A percentile compares a stretch with the other conserved stretches of the same genome.
Conservation (phyloP, 2,329 filamentous ascomycete species). For the Aspergillus ustus region DNA sequence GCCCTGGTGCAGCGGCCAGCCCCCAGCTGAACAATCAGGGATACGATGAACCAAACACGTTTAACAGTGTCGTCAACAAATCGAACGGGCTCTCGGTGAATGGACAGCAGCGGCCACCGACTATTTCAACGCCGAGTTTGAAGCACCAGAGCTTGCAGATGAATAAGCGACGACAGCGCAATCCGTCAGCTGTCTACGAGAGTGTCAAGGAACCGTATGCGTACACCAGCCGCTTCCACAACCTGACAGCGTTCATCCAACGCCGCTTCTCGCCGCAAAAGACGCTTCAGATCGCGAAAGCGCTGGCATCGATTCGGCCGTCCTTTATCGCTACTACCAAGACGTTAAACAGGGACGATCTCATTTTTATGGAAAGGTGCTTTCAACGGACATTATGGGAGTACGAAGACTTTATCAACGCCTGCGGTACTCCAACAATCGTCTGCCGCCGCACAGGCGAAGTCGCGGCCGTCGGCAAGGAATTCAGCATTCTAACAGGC, state of each 20-base stretch:
- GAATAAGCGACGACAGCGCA: conserved; percentile 56
- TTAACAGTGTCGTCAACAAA: conserved; percentile 25
- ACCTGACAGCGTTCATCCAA: conserved; percentile 78
- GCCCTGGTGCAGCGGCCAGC: conserved; percentile 62
- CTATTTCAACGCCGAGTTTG: conserved; percentile 50
- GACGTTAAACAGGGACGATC: conserved; percentile 83
- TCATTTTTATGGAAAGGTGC: conserved; percentile 97
- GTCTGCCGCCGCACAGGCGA: conserved; percentile 92
- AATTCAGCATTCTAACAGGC: conserved; percentile 93
- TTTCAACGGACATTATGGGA: conserved; percentile 92
- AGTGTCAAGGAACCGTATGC: conserved; percentile 89
- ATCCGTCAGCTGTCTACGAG: conserved; percentile 86
- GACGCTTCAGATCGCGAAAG: conserved; percentile 80
- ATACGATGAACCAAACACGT: conserved; percentile 45
- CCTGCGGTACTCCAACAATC: conserved; percentile 86
- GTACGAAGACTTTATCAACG: conserved; percentile 89
- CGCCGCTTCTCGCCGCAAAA: conserved; percentile 78
- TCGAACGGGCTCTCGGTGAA: conserved; percentile 9
- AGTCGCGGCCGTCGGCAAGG: conserved; percentile 92
- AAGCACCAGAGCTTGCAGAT: conserved; percentile 46
- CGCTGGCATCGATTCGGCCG: conserved; percentile 85
- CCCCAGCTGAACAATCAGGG: conserved; percentile 50
- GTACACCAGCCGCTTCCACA: conserved; percentile 89
- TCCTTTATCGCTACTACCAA: conserved; percentile 92
- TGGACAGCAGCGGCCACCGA: conserved; percentile 40